Evolutionary conservation across 306 rosid species (phyloP), one percentile per base, ranked within the genome.

Genomic region (Comarum palustre): DNA sequence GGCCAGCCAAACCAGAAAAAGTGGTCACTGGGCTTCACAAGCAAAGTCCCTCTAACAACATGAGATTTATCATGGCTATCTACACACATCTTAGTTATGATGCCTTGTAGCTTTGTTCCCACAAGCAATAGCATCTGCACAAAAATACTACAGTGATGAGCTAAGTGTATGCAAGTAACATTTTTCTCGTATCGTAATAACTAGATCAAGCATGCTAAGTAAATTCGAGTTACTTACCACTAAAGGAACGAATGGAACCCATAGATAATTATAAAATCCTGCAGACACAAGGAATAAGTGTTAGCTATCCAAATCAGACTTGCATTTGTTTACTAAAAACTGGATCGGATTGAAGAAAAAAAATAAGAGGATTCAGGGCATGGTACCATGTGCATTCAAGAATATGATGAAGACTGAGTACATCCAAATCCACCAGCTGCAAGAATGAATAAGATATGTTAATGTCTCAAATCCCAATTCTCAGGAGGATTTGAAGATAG

Each of bases 371-470:
- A 46, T 46, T 58, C 25, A 39, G 36, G 36, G 63, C 50, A 36
- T 58, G 48, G 79, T 85, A 85, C 90, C 88, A 55, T 81, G 81
- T 73, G 89, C 88, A 66, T 77, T 73, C 79, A 83, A 81, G 79
- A 87, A 85, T 45, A 89, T 55, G 73, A 85, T 79, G 0, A 75
- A 55, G 24, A 83, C 72, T 1, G 84, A 31, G 75, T 79, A 87
- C 32, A 83, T 27, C 91, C 95, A 89, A 68, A 87, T 83, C 91
- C 94, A 84, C 88, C 91, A 86, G 60, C 94, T 89, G 85, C 81
- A 83, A 65, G 34, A 42, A n/a, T 15, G 63, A 39, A 24, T 36
- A 11, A 11, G 27, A 61, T 62, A 17, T 45, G 38, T 24, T 29
- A 16, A 15, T 25, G 54, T 47, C 10, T 15, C 57, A 47, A 0